Evolutionary conservation across 2,329 filamentous ascomycete species (phyloP).

Genomic region (Tympanopsis confertula): DNA sequence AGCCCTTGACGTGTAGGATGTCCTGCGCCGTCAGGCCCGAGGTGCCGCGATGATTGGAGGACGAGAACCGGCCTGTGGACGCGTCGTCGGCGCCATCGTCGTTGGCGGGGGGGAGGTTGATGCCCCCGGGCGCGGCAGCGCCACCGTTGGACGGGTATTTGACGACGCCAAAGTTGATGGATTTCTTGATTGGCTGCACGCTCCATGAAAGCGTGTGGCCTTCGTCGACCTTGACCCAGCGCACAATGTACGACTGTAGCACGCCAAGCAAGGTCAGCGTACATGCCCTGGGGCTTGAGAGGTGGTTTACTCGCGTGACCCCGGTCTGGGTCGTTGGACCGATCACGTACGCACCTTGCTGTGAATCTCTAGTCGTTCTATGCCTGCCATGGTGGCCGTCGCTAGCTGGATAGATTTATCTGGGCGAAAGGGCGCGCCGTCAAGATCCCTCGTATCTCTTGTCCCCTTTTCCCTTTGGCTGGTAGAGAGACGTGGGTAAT

Average conservation of each 20-base stretch:
- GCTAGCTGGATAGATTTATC: too few species aligned
- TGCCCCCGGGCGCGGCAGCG: slow-evolving; percentile 32
- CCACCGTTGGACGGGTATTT: slow-evolving; percentile 76
- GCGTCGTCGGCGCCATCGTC: slow-evolving; percentile 24
- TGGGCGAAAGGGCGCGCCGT: too few species aligned
- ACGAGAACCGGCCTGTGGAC: slow-evolving; percentile 15
- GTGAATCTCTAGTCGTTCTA: slow-evolving; percentile 93
- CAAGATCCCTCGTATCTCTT: too few species aligned
- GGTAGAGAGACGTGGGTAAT: too few species aligned
- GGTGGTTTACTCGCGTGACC: slow-evolving; percentile 3
- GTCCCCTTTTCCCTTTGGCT: too few species aligned
- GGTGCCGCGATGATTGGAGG: slow-evolving; percentile 23
- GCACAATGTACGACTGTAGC: slow-evolving; percentile 83
- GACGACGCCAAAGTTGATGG: slow-evolving; percentile 91
- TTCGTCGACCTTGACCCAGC: slow-evolving; percentile 86
- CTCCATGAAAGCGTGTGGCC: slow-evolving; percentile 95
- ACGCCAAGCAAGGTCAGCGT: slow-evolving; percentile 10
- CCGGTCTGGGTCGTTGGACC: too few species aligned
- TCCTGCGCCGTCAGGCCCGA: slow-evolving; percentile 43
- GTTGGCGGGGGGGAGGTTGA: slow-evolving; percentile 34
- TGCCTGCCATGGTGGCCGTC: slow-evolving; percentile 62
- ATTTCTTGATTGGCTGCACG: slow-evolving; percentile 94
- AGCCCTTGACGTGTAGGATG: slow-evolving; percentile 53
- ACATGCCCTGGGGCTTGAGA: slow-evolving; percentile 6
- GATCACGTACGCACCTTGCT: slow-evolving; percentile 62